These are phyloP conservation scores for Lodderomyces metapsilosis DNA, from an alignment of 1,139 yeast species.

Conservation along the genomic window DNA sequence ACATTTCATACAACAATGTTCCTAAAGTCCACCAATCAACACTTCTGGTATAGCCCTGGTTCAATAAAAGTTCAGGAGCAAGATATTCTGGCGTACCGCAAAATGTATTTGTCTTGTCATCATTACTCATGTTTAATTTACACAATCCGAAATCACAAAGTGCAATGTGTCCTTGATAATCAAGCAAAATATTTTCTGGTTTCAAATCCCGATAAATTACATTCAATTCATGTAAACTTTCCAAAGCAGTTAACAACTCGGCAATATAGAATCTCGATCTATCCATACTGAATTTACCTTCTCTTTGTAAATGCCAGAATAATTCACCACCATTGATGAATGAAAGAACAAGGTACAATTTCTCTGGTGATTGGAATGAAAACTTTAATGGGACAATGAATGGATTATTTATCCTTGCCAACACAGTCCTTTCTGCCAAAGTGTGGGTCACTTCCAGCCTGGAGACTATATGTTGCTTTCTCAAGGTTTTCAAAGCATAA, in stretches of 20 bases:
- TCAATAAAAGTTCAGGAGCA: constrained; percentile 89
- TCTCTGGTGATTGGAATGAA: constrained; percentile 94
- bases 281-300: constrained; percentile 85
- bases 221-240: constrained; percentile 83
- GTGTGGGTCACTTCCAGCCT: constrained; percentile 96
- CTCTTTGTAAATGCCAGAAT: constrained; percentile 90
- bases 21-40: constrained; percentile 99
- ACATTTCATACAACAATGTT: constrained; percentile 88
- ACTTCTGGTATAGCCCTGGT: constrained; percentile 90
- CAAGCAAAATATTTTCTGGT: constrained; percentile 91
- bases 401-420: constrained; percentile 93
- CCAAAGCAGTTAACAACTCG: constrained; percentile 88
- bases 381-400: constrained; percentile 96
- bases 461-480: constrained; percentile 92
- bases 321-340: constrained; percentile 97
- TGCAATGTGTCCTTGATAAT: constrained; percentile 96
- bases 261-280: constrained; percentile 93
- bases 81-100: constrained; percentile 97
- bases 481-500: constrained; percentile 88
- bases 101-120: constrained; percentile 88
- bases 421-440: constrained; percentile 89
- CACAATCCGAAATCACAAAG: constrained; percentile 96
- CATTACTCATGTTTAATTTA: constrained; percentile 86
- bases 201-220: constrained; percentile 93
- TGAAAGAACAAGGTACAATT: constrained; percentile 82